phyloP scores from a whole-genome alignment of 2,329 filamentous ascomycete genomes.

The Diaporthe citri region DNA sequence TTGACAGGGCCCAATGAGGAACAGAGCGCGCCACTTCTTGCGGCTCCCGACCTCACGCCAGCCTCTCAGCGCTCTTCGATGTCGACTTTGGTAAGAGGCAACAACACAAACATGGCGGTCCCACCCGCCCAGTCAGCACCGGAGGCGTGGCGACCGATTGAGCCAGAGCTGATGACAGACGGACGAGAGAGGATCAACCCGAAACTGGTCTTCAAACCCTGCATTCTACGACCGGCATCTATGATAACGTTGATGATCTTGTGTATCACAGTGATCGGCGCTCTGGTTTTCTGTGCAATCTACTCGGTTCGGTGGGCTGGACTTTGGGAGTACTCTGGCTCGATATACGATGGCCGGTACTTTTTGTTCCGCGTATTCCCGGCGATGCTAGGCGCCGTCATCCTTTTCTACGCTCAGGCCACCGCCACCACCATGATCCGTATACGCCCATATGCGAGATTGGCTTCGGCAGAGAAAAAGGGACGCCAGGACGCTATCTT shows the following conservation, averaged over 20 bases:
- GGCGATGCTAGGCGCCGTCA: slow-evolving; percentile 77
- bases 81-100: slow-evolving; percentile 39
- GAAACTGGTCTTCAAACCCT: slow-evolving; percentile 75
- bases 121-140: slow-evolving; percentile 11
- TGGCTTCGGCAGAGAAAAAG: slow-evolving; percentile 74
- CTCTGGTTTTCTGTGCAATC: slow-evolving; percentile 78
- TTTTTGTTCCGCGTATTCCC: slow-evolving; percentile 91
- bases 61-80: slow-evolving; percentile 38
- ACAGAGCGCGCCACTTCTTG: slow-evolving; percentile 37
- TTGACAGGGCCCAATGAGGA: slow-evolving; percentile 35
- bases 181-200: slow-evolving; percentile 54
- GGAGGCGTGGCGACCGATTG: slow-evolving; percentile 46
- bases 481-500: slow-evolving; percentile 76
- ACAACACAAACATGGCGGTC: slow-evolving; percentile 16
- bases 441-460: slow-evolving; percentile 81
- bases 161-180: slow-evolving; percentile 47
- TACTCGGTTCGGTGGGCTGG: slow-evolving; percentile 75
- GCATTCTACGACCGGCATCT: slow-evolving; percentile 75
- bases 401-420: slow-evolving; percentile 83
- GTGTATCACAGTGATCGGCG: slow-evolving; percentile 78
- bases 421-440: slow-evolving; percentile 81
- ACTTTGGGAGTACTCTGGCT: slow-evolving; percentile 74
- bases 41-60: slow-evolving; percentile 28
- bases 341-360: slow-evolving; percentile 79
- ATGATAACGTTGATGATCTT: slow-evolving; percentile 71